These are phyloP conservation scores for Cryphonectria naterciae DNA, from an alignment of 2,329 filamentous ascomycete genomes.

Conservation along the genomic window DNA sequence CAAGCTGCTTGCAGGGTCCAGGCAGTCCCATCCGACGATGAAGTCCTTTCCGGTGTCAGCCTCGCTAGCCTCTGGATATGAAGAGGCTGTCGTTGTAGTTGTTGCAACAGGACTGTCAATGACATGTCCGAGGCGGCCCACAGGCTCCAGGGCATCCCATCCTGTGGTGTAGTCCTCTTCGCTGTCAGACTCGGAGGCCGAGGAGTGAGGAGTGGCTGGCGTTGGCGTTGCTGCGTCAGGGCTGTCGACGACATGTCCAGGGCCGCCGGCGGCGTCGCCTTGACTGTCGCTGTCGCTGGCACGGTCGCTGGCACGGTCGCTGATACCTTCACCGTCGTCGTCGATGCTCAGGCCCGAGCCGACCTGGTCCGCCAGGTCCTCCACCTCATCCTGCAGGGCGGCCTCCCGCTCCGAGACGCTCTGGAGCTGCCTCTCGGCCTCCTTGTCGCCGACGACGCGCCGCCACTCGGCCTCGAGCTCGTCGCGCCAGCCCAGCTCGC, in stretches of 20 bases:
- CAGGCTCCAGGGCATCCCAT: not conserved
- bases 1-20: not conserved
- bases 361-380: conserved; percentile 38
- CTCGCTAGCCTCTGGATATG: too few relatives aligned
- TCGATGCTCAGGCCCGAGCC: conserved; percentile 35
- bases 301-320: not conserved
- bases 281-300: not conserved
- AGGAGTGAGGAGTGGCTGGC: not conserved
- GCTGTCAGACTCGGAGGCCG: too few relatives aligned
- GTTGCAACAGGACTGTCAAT: not conserved
- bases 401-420: conserved; percentile 39
- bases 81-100: not conserved
- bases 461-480: conserved; percentile 82
- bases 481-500: conserved; percentile 80
- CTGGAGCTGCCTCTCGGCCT: conserved; percentile 55
- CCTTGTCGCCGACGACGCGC: conserved; percentile 63
- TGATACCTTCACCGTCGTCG: conserved; percentile 25
- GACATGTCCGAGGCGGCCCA: not conserved
- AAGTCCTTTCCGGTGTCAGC: not conserved
- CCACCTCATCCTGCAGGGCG: conserved; percentile 49
- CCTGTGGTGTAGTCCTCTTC: not conserved
- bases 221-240: not conserved
- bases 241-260: not conserved
- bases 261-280: not conserved
- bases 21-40: not conserved